Base-by-base conservation (phyloP, 2,329 filamentous ascomycete genomes). In the Alternaria triticimaculans region DNA sequence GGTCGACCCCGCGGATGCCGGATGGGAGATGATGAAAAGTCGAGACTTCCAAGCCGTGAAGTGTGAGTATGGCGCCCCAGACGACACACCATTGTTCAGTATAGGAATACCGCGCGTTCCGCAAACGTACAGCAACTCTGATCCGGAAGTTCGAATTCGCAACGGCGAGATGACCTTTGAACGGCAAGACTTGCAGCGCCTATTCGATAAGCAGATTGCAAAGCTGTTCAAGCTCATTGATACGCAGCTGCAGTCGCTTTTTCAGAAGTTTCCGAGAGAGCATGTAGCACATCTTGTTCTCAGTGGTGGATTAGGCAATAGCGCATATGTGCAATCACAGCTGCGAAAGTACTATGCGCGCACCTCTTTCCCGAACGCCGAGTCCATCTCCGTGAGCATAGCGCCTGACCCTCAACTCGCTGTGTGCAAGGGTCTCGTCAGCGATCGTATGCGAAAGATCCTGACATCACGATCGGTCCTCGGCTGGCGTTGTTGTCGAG, bases 371-470 rank as follows among this genome's bases (percentile, higher is more conserved):
- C 70, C 72, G 2, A 75, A 77, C 18, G 71, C 73, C 6, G 63
- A 58, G 7, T 67, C 62, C 2, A 71, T 80, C 20, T 67, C 58
- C 21, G 72, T 81, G 1, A 71, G 78, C 5, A 74, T 81, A 15
- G 76, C 78, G 2, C 82, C 83, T 9, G 86, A 87, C 49, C 85
- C 86, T 0, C 85, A 87, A 58, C 82, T 88, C 0, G 85, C 86
- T 6, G 85, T 87, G 2, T 85, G 85, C 45, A 85, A 85, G 63
- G 86, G 86, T 0, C 74, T 87, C 3, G 82, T 87, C 2, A 77
- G 83, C 3, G 85, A 88, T 53, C 80, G 85, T 11, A 76, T 86
- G n/a, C 82, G 86, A 45, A 84, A 81, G 51, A 77, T 85, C 5
- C 78, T 81, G 1, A 80, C 80, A 14, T 78, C 76, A 2, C 74